Conservation (phyloP, 495 filamentous ascomycete species). For the Talaromyces trachyspermus region DNA sequence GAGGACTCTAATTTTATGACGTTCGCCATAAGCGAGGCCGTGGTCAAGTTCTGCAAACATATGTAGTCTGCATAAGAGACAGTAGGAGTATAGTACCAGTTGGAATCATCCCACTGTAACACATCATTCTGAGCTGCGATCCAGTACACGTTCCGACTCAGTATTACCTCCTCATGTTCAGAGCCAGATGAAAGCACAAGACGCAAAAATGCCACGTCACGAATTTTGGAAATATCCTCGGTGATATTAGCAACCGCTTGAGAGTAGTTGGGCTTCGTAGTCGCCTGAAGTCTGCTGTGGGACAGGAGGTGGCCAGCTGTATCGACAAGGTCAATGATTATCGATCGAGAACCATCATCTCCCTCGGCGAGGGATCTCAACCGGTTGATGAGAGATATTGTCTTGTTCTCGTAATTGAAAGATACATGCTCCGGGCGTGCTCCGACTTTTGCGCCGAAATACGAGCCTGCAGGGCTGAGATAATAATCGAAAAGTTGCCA, state of each 20-base stretch:
- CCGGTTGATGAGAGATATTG: slow-evolving; percentile 47
- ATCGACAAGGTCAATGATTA: slow-evolving; percentile 43
- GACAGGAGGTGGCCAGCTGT: slow-evolving; percentile 34
- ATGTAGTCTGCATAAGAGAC: slow-evolving; percentile 46
- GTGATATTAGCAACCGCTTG: slow-evolving; percentile 16
- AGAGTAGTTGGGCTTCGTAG: slow-evolving; percentile 20
- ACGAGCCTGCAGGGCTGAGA: slow-evolving; percentile 47
- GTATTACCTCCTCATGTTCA: slow-evolving; percentile 14
- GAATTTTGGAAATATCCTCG: slow-evolving; percentile 26
- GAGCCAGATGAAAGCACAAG: slow-evolving; percentile 31
- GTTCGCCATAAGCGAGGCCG: slow-evolving; percentile 27
- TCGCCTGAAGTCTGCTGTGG: slow-evolving; percentile 13
- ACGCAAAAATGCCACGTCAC: slow-evolving; percentile 45
- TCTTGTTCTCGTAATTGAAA: slow-evolving; percentile 41
- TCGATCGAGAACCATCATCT: slow-evolving; percentile 27
- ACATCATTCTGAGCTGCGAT: slow-evolving; percentile 39
- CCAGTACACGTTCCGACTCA: slow-evolving; percentile 62
- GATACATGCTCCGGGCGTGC: slow-evolving; percentile 47
- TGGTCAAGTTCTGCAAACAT: slow-evolving; percentile 31
- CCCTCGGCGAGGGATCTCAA: slow-evolving; percentile 30
- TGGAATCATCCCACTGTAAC: slow-evolving; percentile 48
- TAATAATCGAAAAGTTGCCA: slow-evolving; percentile 65
- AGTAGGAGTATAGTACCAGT: slow-evolving; percentile 53
- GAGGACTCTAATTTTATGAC: slow-evolving; percentile 7
- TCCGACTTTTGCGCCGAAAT: slow-evolving; percentile 52